Evolutionary conservation across 2,329 filamentous ascomycete genomes (phyloP), one percentile per base, ranked within the genome.

Genomic region (Emydomyces testavorans): DNA sequence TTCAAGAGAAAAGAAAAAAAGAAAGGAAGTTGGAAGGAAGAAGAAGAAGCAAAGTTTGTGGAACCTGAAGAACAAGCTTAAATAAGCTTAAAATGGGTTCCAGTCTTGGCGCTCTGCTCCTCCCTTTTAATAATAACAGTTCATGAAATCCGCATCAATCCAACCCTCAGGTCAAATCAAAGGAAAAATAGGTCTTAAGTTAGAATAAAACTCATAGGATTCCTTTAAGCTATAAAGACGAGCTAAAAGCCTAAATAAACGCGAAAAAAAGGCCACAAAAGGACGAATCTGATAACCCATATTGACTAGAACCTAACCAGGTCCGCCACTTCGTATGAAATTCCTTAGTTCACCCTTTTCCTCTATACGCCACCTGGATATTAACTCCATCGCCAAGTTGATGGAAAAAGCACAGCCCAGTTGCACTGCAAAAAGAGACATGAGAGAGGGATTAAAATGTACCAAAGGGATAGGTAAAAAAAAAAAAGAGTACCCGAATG

Each of bases 241-340:
- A 47, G 8, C 36, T 47, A 47, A 29, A 20, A 7, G 11, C 13
- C 24, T 47, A 47, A 47, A 47, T 47, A 40, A 47, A 46, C 31
- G 31, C 42, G 32, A 35, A 32, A 34, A 43, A 38, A 39, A 23
- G 15, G 29, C 37, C 45, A 40, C 37, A 47, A 18, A 47, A 40
- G 40, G 45, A 23, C 45, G 36, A 47, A 47, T 47, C 26, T 47
- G 35, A 40, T 47, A 47, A 39, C 13, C 45, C 24, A 45, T 45
- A 36, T 45, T 11, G 7, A 3, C 8, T 47, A 32, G n/a, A 40
- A 40, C 26, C 21, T 40, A 34, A 34, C 24, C 28, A 18, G 32
- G 36, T 35, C 13, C 16, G 18, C 26, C 28, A 7, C n/a, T n/a
- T n/a, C n/a, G n/a, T n/a, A n/a, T 24, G 2, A n/a, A 10, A 16